A percentile compares a stretch with the other conserved stretches of the same genome.
These are phyloP conservation scores for Fusarium haematococcum DNA, from an alignment of 2,329 filamentous ascomycete genomes.

Conservation along the genomic window DNA sequence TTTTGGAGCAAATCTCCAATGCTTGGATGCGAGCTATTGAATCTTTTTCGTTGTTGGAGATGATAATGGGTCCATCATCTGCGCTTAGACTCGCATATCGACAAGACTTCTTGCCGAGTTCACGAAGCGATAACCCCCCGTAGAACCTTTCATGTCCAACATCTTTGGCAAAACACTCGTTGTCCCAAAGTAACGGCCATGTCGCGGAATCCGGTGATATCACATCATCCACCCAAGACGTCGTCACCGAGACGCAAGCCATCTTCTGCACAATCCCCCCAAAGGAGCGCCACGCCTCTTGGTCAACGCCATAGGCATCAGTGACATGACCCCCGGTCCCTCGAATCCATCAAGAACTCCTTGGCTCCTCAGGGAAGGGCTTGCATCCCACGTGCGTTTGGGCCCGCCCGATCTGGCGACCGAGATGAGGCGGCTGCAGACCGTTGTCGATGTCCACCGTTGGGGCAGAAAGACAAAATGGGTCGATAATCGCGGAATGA, in stretches of 20 bases:
- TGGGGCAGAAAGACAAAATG: conserved; percentile 2
- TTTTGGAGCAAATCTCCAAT: not conserved
- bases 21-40: not conserved
- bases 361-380: conserved; percentile 8
- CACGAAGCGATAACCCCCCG: not conserved
- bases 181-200: not conserved
- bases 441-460: conserved; percentile 1
- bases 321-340: not conserved
- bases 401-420: conserved; percentile 37
- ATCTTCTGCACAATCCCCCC: not conserved
- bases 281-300: conserved; percentile 12
- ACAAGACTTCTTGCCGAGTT: conserved; percentile 6
- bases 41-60: not conserved
- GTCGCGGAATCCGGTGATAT: conserved; percentile 1
- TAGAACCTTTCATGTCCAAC: not conserved
- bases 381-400: conserved; percentile 31
- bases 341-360: not conserved
- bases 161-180: not conserved
- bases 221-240: not conserved
- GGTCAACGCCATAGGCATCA: not conserved
- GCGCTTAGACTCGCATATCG: not conserved
- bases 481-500: not conserved
- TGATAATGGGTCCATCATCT: not conserved
- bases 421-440: conserved; percentile 18
- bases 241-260: conserved; percentile 15